Percentiles rank a stretch among this genome's conserved stretches.
Conservation (phyloP, 306 rosid species). For the Hippophae tibetana region DNA sequence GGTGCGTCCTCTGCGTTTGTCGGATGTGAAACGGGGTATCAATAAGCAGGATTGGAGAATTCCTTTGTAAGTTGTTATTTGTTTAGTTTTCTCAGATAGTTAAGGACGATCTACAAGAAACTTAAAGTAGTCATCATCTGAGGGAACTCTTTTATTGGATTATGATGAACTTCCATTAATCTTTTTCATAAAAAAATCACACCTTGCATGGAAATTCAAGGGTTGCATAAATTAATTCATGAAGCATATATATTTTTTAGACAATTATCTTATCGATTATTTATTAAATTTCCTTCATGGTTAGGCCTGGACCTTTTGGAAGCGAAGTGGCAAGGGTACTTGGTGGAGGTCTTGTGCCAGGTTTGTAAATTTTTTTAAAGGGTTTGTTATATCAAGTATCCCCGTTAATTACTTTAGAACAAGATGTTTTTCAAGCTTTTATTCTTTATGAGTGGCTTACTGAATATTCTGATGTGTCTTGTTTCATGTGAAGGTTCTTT, state of each 20-base stretch:
- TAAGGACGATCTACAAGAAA: too few species aligned
- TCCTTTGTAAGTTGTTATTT: slow-evolving; percentile 51
- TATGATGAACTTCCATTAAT: not conserved
- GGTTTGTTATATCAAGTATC: slow-evolving; percentile 1
- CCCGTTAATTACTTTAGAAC: slow-evolving; percentile 1
- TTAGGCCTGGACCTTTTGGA: slow-evolving; percentile 69
- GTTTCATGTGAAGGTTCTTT: slow-evolving; percentile 66
- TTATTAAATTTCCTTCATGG: slow-evolving; percentile 16
- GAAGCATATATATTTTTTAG: not conserved
- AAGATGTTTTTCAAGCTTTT: slow-evolving; percentile 6
- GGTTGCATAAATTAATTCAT: not conserved
- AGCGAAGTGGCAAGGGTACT: slow-evolving; percentile 68
- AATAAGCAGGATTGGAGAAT: slow-evolving; percentile 43
- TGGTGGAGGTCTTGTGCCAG: slow-evolving; percentile 97
- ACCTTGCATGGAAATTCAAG: not conserved
- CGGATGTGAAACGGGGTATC: slow-evolving; percentile 60
- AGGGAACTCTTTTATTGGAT: not conserved
- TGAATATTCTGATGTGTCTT: slow-evolving; percentile 15
- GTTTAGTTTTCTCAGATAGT: not conserved
- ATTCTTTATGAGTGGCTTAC: not conserved
- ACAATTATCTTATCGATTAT: slow-evolving; percentile 6
- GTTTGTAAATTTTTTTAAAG: slow-evolving; percentile 20
- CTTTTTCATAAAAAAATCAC: not conserved
- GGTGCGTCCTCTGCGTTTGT: slow-evolving; percentile 44
- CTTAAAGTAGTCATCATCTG: too few species aligned